Percentiles rank a stretch among this genome's conserved stretches.
phyloP scores from a whole-genome alignment of 306 rosid species.

The Lathyrus tuberosus region DNA sequence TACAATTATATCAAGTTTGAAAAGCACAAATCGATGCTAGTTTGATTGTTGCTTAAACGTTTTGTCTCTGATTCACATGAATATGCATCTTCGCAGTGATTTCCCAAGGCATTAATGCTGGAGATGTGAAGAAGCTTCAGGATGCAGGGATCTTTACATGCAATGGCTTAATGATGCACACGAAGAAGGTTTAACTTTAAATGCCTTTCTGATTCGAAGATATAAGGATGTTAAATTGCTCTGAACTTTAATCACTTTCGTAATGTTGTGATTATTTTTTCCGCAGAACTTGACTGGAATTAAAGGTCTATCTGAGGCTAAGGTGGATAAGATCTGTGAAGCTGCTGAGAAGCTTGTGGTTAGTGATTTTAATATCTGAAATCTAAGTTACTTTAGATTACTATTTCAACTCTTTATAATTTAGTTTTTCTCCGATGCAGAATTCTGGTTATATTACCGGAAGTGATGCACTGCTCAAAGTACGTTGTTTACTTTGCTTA shows the following conservation, averaged over 20 bases:
- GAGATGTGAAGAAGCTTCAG: conserved; percentile 98
- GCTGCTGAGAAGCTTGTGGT: conserved; percentile 99
- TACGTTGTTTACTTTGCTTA: conserved; percentile 48
- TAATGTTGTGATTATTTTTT: conserved; percentile 22
- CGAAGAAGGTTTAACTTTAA: conserved; percentile 72
- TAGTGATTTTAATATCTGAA: conserved; percentile 31
- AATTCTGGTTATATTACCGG: conserved; percentile 93
- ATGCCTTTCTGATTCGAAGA: conserved; percentile 13
- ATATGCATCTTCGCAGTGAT: conserved; percentile 60
- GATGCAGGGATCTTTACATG: conserved; percentile 97
- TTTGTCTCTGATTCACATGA: conserved; percentile 3
- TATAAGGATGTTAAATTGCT: not conserved
- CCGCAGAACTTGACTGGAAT: conserved; percentile 83
- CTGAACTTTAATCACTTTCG: not conserved
- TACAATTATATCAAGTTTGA: conserved; percentile 1
- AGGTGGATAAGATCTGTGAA: conserved; percentile 94
- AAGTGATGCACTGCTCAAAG: conserved; percentile 80
- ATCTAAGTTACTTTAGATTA: conserved; percentile 4
- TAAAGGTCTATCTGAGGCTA: conserved; percentile 96
- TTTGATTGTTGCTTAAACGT: not conserved
- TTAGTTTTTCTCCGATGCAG: conserved; percentile 46
- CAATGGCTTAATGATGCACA: conserved; percentile 98
- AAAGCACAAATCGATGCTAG: not conserved
- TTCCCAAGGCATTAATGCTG: conserved; percentile 95
- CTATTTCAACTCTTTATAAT: conserved; percentile 17